Evolutionary conservation across 352 stramenopile species (phyloP), one percentile per base, ranked within the genome.

Genomic region (Globisporangium mamillatum): DNA sequence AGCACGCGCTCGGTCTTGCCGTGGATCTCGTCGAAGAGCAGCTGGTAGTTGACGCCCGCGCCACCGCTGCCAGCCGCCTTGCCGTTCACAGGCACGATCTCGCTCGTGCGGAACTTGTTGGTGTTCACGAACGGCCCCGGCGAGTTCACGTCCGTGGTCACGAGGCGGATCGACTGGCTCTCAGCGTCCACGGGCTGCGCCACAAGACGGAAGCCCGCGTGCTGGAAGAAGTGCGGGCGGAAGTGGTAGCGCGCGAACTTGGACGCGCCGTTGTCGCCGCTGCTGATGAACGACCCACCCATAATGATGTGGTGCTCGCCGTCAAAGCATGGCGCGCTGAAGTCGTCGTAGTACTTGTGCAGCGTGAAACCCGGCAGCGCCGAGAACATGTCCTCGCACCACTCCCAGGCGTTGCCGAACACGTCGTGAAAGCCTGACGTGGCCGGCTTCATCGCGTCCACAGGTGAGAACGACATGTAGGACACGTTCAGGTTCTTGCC

Each of bases 321-420:
- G 73, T 99, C 97, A 75, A 98, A 99, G 78, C 96, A 99, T n/a
- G 97, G 97, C 55, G 96, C 94, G 34, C 91, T 98, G 70, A 99
- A 99, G 76, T 99, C 96, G 76, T 99, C 95, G 80, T 99, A 99
- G 55, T 98, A 93, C 63, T 75, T 78, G 71, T 96, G 88, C 53
- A 97, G 79, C 34, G 93, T 76, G 71, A 98, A 98, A 32, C 91
- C 91, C 16, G 95, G 89, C 10, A 99, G 84, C 48, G 95, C 87
- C 59, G 91, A 96, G 69, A 99, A 98, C 72, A 93, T 83, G 79
- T 99, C 96, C 73, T 99, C 95, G 46, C 90, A 98, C 94, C 93
- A 98, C 75, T 99, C 93, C 97, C 97, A 99, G 27, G 88, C 92
- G 78, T 98, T 99, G 50, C 97, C 96, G 57, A 97, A 93, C 22